Percentiles rank a stretch among this genome's conserved stretches.
phyloP scores from a whole-genome alignment of 192 early-diverging fungal species.

The Mortierella alpina region DNA sequence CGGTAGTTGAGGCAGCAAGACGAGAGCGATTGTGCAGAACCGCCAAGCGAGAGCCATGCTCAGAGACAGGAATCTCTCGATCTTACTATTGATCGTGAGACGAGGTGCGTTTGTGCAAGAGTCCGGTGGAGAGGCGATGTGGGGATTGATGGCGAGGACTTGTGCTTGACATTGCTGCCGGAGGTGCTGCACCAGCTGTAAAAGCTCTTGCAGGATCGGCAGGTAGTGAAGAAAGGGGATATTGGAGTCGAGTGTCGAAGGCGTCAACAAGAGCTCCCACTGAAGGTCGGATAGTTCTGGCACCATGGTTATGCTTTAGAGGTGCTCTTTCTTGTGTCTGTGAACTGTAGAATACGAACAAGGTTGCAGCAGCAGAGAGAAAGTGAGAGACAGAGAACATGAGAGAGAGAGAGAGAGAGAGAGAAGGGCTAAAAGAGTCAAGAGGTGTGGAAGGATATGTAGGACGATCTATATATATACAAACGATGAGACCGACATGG shows the following conservation, averaged over 20 bases:
- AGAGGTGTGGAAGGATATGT: neutral
- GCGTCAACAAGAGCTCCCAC: neutral
- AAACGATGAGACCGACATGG: neutral
- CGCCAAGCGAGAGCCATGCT: constrained; percentile 20
- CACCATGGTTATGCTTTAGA: neutral
- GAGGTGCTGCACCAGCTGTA: neutral
- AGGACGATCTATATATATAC: neutral
- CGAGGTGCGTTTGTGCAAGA: neutral
- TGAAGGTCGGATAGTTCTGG: neutral
- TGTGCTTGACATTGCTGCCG: constrained; percentile 3
- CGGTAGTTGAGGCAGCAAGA: constrained; percentile 16
- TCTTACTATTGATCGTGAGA: constrained; percentile 1
- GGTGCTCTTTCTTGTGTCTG: neutral
- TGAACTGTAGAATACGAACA: neutral
- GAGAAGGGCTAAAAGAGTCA: neutral
- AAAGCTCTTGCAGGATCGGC: constrained; percentile 3
- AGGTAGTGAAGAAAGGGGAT: constrained; percentile 30
- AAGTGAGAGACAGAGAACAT: neutral
- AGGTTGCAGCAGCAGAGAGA: neutral
- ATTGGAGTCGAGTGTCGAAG: constrained; percentile 6
- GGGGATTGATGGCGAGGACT: constrained; percentile 5
- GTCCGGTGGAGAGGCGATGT: neutral
- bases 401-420: neutral
- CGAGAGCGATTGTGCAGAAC: constrained; percentile 11
- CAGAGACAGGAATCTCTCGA: neutral